These are phyloP conservation scores for Aspergillus niger DNA, from an alignment of 2,329 filamentous ascomycete genomes.

Conservation along the genomic window DNA sequence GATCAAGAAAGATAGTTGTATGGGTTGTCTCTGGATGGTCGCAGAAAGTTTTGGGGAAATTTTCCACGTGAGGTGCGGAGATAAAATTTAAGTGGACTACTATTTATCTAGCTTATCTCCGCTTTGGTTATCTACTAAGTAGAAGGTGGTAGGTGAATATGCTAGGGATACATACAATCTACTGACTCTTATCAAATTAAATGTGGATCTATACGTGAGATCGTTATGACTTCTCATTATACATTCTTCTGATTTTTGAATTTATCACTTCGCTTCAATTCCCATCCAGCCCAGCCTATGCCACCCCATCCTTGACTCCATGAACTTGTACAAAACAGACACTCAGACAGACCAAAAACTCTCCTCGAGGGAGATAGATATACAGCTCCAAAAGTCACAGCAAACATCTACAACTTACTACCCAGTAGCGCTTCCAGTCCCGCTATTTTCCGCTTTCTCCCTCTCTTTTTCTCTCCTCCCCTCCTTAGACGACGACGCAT, in stretches of 20 bases:
- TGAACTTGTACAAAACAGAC: background rate
- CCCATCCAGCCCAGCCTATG: background rate
- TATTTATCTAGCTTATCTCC: background rate
- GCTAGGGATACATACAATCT: background rate
- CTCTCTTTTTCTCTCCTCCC: slow-evolving; percentile 28
- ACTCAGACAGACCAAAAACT: background rate
- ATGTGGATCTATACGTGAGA: background rate
- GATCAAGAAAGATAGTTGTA: background rate
- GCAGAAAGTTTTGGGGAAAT: slow-evolving; percentile 13
- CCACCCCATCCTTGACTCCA: background rate
- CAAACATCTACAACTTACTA: background rate
- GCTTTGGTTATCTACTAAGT: background rate
- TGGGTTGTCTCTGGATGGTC: slow-evolving; percentile 5
- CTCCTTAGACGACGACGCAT: slow-evolving; percentile 19
- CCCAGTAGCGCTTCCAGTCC: slow-evolving; percentile 8
- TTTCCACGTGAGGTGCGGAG: slow-evolving; percentile 20
- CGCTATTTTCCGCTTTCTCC: slow-evolving; percentile 1
- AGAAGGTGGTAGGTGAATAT: no score
- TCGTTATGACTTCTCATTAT: background rate
- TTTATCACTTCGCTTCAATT: background rate
- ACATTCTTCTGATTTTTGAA: background rate
- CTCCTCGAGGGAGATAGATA: background rate
- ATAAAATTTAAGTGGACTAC: background rate
- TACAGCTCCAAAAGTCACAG: background rate
- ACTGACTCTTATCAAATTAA: background rate